Base-by-base conservation (phyloP, 2,329 filamentous ascomycete species). In the Ophiocordyceps polyrhachis-furcata region DNA sequence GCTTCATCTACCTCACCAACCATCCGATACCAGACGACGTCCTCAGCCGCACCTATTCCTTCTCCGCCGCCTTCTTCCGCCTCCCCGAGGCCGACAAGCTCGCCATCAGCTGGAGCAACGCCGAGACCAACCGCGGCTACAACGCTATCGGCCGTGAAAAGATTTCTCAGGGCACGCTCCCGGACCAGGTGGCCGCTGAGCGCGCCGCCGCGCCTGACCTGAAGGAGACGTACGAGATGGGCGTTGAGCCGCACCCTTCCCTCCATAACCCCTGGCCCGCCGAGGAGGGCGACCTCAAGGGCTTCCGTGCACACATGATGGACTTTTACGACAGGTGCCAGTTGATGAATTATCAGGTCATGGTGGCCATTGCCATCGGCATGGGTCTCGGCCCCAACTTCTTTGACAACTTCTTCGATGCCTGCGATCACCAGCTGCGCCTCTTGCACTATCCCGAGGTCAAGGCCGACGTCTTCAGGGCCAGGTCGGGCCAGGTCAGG, bases 1-100 rank as follows among this genome's bases (percentile, higher is more conserved):
- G 88, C 46, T 94, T 95, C 67, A 74, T 95, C 56, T 94, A 94
- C 62, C 74, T 93, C 37, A 79, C 79, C 53, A 83, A 89, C 60
- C 79, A 89, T 51, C 74, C 81, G 38, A 81, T 94, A 48, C 62
- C 77, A 0, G 55, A 72, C 4, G 63, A 71, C 9, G 69, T 71
- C 11, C 64, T 86, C 13, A 59, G 71, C 47, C 61, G 70, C 46
- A 71, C 81, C 48, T 93, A 91, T 58, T 58, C 66, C 49, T 69
- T 71, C 46, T 87, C 82, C 5, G 76, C 79, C 43, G 64, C 67
- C 49, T 88, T 89, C 68, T 91, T 91, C 61, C 60, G 63, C 14
- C 74, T 81, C 45, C 66, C 78, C 3, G 57, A 67, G 42, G 65
- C 68, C 9, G 67, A 76, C 50, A 91, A 89, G 61, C 67, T 81